Conservation (phyloP, 768 basidiomycete species). For the Polyporus arcularius region DNA sequence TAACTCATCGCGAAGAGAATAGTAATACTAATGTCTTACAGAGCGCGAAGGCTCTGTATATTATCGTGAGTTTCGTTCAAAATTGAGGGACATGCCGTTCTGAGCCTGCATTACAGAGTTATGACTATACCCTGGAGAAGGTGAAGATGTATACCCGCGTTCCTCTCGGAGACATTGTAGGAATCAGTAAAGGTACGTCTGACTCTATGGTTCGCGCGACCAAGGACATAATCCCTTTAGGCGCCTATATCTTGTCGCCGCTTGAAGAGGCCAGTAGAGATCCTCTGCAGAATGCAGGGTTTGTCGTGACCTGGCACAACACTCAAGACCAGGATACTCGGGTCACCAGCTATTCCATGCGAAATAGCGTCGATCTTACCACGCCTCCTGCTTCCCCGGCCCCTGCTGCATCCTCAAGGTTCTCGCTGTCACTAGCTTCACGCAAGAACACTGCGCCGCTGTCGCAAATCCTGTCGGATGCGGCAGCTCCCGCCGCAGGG, state of each 20-base stretch:
- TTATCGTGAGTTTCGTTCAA: slow-evolving; percentile 56
- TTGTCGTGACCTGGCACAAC: slow-evolving; percentile 78
- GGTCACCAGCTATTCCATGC: slow-evolving; percentile 81
- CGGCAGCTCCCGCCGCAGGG: slow-evolving; percentile 33
- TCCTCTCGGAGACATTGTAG: slow-evolving; percentile 77
- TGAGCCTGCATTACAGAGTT: slow-evolving; percentile 55
- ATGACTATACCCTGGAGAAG: slow-evolving; percentile 91
- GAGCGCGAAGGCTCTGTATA: slow-evolving; percentile 62
- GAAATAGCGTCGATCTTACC: slow-evolving; percentile 56
- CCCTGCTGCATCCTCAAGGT: slow-evolving; percentile 7
- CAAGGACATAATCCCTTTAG: slow-evolving; percentile 37
- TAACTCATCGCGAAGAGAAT: slow-evolving; percentile 22
- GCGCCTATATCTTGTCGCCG: slow-evolving; percentile 94
- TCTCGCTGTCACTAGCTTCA: slow-evolving; percentile 5
- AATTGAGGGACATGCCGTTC: background rate
- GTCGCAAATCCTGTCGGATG: slow-evolving; percentile 38
- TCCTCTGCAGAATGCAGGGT: slow-evolving; percentile 85
- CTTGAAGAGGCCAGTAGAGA: slow-evolving; percentile 92
- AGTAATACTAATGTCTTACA: slow-evolving; percentile 14
- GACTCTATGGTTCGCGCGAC: background rate
- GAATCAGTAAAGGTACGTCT: slow-evolving; percentile 72
- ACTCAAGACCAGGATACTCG: slow-evolving; percentile 67
- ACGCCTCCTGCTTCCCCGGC: slow-evolving; percentile 23
- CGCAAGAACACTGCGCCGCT: slow-evolving; percentile 26
- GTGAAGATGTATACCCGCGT: slow-evolving; percentile 89